Evolutionary conservation across 2,329 filamentous ascomycete species (phyloP).

Genomic region (Alternaria gansuensis): DNA sequence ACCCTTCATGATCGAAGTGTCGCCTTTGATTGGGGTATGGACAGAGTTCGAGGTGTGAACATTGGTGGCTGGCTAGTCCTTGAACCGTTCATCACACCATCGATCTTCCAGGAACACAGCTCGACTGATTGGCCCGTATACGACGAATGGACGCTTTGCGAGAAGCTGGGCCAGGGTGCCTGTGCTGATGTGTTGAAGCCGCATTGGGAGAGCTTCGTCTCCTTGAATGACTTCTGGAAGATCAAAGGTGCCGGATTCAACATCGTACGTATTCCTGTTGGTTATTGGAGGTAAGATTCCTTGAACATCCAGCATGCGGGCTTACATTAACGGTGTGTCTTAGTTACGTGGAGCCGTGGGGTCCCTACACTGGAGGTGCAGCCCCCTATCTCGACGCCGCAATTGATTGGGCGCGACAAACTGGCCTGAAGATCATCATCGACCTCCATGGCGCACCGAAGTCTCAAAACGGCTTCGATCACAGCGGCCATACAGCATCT

Average conservation of each 20-base stretch:
- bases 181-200: constrained; percentile 56
- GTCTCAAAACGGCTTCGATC: constrained; percentile 70
- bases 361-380: constrained; percentile 62
- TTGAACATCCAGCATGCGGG: background rate
- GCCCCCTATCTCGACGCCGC: constrained; percentile 64
- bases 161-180: constrained; percentile 59
- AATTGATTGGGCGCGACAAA: constrained; percentile 64
- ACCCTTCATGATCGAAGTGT: constrained; percentile 26
- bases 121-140: constrained; percentile 47
- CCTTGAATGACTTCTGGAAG: constrained; percentile 62
- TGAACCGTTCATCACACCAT: constrained; percentile 64
- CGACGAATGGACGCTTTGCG: constrained; percentile 62
- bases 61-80: constrained; percentile 50
- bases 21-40: constrained; percentile 54
- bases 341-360: constrained; percentile 47
- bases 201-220: constrained; percentile 63
- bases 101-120: constrained; percentile 58
- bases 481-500: constrained; percentile 62
- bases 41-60: constrained; percentile 53
- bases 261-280: constrained; percentile 66
- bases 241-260: constrained; percentile 67
- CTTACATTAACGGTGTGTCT: background rate
- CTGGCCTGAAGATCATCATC: constrained; percentile 64
- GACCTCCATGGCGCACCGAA: constrained; percentile 64
- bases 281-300: constrained; percentile 64